A percentile compares a stretch with the other conserved stretches of the same genome.
These are phyloP conservation scores for Cucurbita maxima DNA, from an alignment of 306 rosid species.

Conservation along the genomic window DNA sequence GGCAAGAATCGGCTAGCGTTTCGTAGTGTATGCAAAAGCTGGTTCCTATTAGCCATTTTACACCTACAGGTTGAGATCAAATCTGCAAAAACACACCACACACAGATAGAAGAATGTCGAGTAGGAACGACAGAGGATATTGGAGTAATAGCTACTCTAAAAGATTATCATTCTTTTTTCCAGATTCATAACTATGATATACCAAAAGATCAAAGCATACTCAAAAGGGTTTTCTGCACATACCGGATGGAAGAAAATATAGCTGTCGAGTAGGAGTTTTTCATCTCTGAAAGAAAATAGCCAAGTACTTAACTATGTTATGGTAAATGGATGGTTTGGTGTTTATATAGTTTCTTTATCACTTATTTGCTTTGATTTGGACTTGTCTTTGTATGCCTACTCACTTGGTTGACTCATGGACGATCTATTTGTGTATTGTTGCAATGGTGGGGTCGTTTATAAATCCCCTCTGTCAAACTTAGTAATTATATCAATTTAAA, in stretches of 20 bases:
- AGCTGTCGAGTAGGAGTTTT: not conserved
- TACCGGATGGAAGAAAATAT: not conserved
- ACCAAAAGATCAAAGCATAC: not conserved
- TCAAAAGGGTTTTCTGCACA: not conserved
- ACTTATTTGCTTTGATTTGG: not conserved
- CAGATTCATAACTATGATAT: not conserved
- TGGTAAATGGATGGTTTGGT: not conserved
- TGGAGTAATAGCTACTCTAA: not conserved
- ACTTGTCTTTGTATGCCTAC: not conserved
- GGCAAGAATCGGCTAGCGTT: not conserved
- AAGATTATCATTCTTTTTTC: not conserved
- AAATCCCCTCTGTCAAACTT: not conserved
- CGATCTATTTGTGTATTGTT: not conserved
- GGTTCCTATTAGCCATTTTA: not conserved
- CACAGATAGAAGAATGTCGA: not conserved
- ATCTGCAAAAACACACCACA: not conserved
- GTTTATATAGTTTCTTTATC: not conserved
- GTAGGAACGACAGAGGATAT: no score
- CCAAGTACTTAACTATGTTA: not conserved
- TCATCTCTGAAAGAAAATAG: not conserved
- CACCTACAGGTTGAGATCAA: not conserved
- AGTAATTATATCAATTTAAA: no score
- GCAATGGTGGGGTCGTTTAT: not conserved
- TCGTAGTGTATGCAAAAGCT: not conserved
- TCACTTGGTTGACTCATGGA: not conserved